These are phyloP conservation scores for Fistulina hepatica DNA, from an alignment of 1,284 basidiomycete genomes.

Conservation along the genomic window DNA sequence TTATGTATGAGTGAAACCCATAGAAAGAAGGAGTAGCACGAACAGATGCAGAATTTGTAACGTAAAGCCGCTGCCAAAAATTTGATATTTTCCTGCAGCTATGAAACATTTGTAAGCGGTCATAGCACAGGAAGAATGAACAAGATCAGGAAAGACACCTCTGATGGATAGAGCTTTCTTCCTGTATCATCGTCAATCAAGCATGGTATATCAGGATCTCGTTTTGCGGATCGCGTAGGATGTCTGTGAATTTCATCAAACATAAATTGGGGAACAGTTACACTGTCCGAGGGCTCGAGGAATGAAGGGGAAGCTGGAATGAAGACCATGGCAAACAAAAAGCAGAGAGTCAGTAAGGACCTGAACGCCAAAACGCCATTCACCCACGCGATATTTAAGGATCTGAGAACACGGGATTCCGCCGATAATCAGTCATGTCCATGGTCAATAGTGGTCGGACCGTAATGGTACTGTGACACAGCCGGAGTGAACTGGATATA, in stretches of 20 bases:
- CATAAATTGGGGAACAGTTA: constrained; percentile 17
- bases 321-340: constrained; percentile 7
- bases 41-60: constrained; percentile 14
- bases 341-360: background rate
- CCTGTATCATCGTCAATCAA: constrained; percentile 17
- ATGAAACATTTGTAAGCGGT: background rate
- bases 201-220: constrained; percentile 13
- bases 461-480: no score
- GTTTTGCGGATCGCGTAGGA: constrained; percentile 13
- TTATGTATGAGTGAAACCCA: background rate
- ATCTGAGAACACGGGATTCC: no score
- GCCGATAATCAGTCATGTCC: no score
- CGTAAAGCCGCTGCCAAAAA: constrained; percentile 14
- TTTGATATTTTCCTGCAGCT: constrained; percentile 13
- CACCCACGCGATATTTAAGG: no score
- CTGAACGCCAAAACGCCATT: no score
- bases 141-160: constrained; percentile 9
- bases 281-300: constrained; percentile 9
- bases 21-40: background rate
- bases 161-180: constrained; percentile 13
- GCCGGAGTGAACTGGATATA: no score
- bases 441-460: no score
- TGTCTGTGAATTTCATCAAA: constrained; percentile 12
- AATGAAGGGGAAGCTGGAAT: constrained; percentile 4
- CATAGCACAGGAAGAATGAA: background rate